These are phyloP conservation scores for Amanita exitialis DNA, from an alignment of 768 basidiomycete species.

Conservation along the genomic window DNA sequence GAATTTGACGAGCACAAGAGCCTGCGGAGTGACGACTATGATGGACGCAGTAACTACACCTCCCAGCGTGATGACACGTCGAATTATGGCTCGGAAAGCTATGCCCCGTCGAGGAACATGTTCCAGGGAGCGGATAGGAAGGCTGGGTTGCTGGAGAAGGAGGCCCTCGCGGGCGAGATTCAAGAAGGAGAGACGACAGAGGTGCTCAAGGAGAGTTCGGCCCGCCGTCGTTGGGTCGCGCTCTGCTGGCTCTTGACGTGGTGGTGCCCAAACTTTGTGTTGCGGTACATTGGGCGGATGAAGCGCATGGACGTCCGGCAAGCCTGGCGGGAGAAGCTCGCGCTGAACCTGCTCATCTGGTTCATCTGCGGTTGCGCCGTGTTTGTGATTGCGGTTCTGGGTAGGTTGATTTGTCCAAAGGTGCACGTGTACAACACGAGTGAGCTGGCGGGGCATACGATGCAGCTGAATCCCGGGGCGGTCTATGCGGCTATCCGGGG, in stretches of 20 bases:
- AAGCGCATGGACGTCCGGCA: slow-evolving; percentile 89
- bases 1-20: slow-evolving; percentile 73
- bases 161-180: slow-evolving; percentile 75
- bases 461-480: slow-evolving; percentile 51
- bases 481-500: slow-evolving; percentile 82
- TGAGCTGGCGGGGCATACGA: slow-evolving; percentile 72
- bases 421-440: slow-evolving; percentile 79
- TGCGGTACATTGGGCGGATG: slow-evolving; percentile 78
- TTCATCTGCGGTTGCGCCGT: slow-evolving; percentile 80
- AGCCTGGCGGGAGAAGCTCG: slow-evolving; percentile 96
- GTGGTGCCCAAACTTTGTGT: slow-evolving; percentile 72
- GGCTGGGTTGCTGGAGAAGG: slow-evolving; percentile 50
- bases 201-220: slow-evolving; percentile 72
- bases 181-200: slow-evolving; percentile 86
- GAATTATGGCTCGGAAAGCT: slow-evolving; percentile 85
- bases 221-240: slow-evolving; percentile 78
- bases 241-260: slow-evolving; percentile 86
- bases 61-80: slow-evolving; percentile 75
- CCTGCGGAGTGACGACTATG: slow-evolving; percentile 67
- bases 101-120: slow-evolving; percentile 93
- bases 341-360: slow-evolving; percentile 95
- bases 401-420: slow-evolving; percentile 85
- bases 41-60: slow-evolving; percentile 69
- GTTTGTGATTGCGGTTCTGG: slow-evolving; percentile 89
- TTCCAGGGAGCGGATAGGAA: slow-evolving; percentile 74